These are phyloP conservation scores for Diospyros kaki DNA, from an alignment of 148 eudicot genomes.

Conservation along the genomic window DNA sequence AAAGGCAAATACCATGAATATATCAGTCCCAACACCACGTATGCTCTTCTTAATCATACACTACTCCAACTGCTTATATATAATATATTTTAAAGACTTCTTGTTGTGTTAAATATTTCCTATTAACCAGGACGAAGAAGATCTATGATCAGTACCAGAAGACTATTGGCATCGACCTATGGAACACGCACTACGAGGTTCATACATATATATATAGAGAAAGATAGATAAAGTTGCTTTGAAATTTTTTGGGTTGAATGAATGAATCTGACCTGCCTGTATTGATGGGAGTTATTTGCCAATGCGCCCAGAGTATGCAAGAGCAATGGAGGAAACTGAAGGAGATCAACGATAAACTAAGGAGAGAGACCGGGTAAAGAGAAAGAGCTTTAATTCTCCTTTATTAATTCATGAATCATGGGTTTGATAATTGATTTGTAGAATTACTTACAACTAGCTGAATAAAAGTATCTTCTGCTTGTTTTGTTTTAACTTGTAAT, in stretches of 20 bases:
- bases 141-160: conserved; percentile 63
- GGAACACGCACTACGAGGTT: conserved; percentile 61
- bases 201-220: no score
- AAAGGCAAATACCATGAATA: conserved; percentile 40
- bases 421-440: neutral
- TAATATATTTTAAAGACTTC: no score
- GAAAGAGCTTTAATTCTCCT: no score
- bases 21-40: conserved; percentile 42
- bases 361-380: conserved; percentile 36
- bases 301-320: conserved; percentile 44
- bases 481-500: neutral
- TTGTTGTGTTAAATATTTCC: neutral
- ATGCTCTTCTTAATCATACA: neutral
- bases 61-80: neutral
- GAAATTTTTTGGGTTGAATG: neutral
- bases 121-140: conserved; percentile 43
- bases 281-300: no score
- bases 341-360: conserved; percentile 35
- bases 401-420: no score
- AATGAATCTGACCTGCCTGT: neutral
- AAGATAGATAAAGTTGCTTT: no score
- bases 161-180: conserved; percentile 41
- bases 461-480: neutral
- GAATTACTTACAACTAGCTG: neutral
- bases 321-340: conserved; percentile 39